Evolutionary conservation across 2,329 filamentous ascomycete species (phyloP).

Genomic region (Monilinia vaccinii-corymbosi): DNA sequence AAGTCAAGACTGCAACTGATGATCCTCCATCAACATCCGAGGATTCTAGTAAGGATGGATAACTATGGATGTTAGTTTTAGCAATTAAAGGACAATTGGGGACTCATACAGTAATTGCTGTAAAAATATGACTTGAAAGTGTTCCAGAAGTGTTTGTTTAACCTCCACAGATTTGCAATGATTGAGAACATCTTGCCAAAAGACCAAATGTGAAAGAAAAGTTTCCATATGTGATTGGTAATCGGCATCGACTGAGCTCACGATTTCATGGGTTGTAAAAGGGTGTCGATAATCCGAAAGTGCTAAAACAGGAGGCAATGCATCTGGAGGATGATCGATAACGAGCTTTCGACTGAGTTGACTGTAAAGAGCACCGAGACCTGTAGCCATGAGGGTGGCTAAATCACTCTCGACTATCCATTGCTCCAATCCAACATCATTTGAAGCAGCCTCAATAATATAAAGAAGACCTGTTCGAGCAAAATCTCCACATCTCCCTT

Average conservation of each 20-base stretch:
- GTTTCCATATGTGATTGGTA: slow-evolving; percentile 84
- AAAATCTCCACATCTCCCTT: slow-evolving; percentile 92
- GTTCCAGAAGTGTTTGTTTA: slow-evolving; percentile 85
- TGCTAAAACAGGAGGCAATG: slow-evolving; percentile 73
- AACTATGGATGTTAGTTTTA: slow-evolving; percentile 42
- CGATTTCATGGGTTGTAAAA: slow-evolving; percentile 58
- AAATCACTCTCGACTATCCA: slow-evolving; percentile 98
- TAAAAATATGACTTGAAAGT: slow-evolving; percentile 93
- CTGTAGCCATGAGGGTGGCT: slow-evolving; percentile 94
- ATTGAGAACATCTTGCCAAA: slow-evolving; percentile 97
- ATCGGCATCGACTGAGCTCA: slow-evolving; percentile 63
- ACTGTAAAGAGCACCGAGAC: slow-evolving; percentile 67
- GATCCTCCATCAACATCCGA: slow-evolving; percentile 96
- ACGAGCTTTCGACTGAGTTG: slow-evolving; percentile 69
- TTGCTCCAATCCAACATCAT: slow-evolving; percentile 72
- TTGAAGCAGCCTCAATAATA: slow-evolving; percentile 87
- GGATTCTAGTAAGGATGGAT: slow-evolving; percentile 90
- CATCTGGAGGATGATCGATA: slow-evolving; percentile 64
- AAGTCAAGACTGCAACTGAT: slow-evolving; percentile 90
- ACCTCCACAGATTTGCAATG: slow-evolving; percentile 90
- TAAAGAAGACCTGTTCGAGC: slow-evolving; percentile 89
- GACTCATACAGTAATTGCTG: slow-evolving; percentile 74
- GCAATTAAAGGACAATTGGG: neutral
- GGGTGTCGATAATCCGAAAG: slow-evolving; percentile 82
- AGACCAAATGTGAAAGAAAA: slow-evolving; percentile 87